Conservation (phyloP, 129 eudicot species). For the Sambucus nigra region DNA sequence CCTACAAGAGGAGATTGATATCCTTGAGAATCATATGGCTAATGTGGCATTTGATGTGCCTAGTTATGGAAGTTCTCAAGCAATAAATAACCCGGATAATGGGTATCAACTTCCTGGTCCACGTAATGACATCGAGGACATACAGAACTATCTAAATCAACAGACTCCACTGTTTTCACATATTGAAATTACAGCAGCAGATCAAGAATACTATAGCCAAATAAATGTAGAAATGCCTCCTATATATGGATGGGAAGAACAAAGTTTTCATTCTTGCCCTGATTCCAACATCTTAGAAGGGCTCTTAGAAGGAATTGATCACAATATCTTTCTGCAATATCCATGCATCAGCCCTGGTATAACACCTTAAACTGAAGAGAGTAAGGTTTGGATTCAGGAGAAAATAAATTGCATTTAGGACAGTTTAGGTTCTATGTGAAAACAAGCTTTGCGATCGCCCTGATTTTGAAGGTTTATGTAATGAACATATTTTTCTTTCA, state of each 20-base stretch:
- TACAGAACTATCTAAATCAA: conserved; percentile 16
- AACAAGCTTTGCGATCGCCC: neutral
- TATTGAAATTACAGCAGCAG: conserved; percentile 1
- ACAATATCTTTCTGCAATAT: conserved; percentile 9
- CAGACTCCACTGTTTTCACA: conserved; percentile 9
- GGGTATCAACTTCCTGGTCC: conserved; percentile 18
- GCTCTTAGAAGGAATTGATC: conserved; percentile 15
- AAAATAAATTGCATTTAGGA: neutral
- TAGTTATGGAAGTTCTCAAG: conserved; percentile 16
- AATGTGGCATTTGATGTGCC: conserved; percentile 20
- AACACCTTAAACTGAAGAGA: conserved; percentile 4
- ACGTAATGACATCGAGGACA: conserved; percentile 9
- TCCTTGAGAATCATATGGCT: conserved; percentile 36
- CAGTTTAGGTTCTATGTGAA: neutral
- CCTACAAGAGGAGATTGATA: conserved; percentile 71
- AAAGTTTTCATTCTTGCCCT: conserved; percentile 8
- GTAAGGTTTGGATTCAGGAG: neutral
- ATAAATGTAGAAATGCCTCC: conserved; percentile 11
- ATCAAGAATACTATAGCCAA: conserved; percentile 13
- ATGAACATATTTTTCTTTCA: neutral
- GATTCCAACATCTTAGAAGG: conserved; percentile 11
- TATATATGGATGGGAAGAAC: conserved; percentile 13
- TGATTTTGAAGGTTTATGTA: conserved; percentile 7
- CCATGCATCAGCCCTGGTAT: neutral
- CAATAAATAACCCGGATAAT: conserved; percentile 8